Base-by-base conservation (phyloP, 805 yeast genomes). In the Candida qinlingensis region DNA sequence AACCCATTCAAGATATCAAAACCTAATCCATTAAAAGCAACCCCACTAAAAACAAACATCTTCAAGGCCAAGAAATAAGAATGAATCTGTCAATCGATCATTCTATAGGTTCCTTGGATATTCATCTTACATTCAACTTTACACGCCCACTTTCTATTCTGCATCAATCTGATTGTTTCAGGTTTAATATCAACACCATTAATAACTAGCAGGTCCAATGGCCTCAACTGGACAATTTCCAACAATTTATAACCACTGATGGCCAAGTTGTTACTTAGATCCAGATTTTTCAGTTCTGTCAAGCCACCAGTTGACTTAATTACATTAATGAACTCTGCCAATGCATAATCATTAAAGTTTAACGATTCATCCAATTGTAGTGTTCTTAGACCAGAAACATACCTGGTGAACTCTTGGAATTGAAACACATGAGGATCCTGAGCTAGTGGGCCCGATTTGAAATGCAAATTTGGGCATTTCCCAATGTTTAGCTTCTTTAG, bases 161-260 rank as follows among this genome's bases (percentile, higher is more conserved):
- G 54, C 31, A 61, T 56, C 29, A 50, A 34, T 28, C 42, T 55
- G 28, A 59, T 43, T 0, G 65, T 61, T 4, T 48, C 53, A 2
- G 41, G 39, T 29, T 50, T 47, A 13, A 61, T 45, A 37, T 56
- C 56, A 13, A 59, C 34, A 2, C 62, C 64, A 51, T 61, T 57
- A 5, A 61, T 30, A 3, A 54, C 39, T 26, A 61, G 40, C 5
- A 43, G 31, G 1, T 52, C 49, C 27, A 60, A 13, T 3, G 47
- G 45, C 11, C 42, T 30, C 11, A 46, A 41, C 35, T 53, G 54
- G 7, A 58, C 36, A 4, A 60, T 36, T 1, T 56, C 62, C 27
- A 60, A 30, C 6, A 61, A 31, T 29, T 55, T 56, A 43, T 55
- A 60, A 0, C 63, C 61, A 31, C 58, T 53, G 6, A 58, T 33